Conservation (phyloP, 1,284 basidiomycete species). For the Austropuccinia psidii region DNA sequence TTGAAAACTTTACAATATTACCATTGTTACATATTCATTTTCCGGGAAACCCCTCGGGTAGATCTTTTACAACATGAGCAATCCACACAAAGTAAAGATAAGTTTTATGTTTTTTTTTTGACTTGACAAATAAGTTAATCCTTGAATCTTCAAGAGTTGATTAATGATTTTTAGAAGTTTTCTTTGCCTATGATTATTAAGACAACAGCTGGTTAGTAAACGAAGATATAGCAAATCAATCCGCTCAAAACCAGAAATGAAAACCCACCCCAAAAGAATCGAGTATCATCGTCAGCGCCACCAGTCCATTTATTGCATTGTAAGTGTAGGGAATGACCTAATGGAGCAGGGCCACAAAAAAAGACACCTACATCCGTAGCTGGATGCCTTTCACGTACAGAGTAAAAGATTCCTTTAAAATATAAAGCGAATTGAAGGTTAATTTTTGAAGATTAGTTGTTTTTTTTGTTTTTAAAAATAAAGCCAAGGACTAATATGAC, state of each 20-base stretch:
- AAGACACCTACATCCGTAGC: slow-evolving; percentile 73
- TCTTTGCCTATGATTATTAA: slow-evolving; percentile 22
- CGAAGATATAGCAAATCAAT: background rate
- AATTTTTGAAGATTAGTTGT: background rate
- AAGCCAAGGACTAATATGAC: background rate
- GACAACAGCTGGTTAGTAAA: background rate
- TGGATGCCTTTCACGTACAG: slow-evolving; percentile 66
- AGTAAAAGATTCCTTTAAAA: slow-evolving; percentile 64
- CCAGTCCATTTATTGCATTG: slow-evolving; percentile 79
- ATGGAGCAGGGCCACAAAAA: slow-evolving; percentile 61
- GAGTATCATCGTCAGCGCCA: slow-evolving; percentile 58
- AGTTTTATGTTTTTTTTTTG: too few relatives aligned
- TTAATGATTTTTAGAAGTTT: slow-evolving; percentile 31
- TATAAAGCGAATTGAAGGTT: background rate
- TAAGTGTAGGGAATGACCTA: slow-evolving; percentile 63
- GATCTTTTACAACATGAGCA: too few relatives aligned
- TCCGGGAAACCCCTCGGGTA: too few relatives aligned
- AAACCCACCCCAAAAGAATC: slow-evolving; percentile 67
- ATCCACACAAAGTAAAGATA: too few relatives aligned
- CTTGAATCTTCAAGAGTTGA: too few relatives aligned
- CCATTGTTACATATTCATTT: too few relatives aligned
- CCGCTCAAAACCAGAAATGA: background rate
- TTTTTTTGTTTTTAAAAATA: background rate
- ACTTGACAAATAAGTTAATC: too few relatives aligned
- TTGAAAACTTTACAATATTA: too few relatives aligned